A percentile compares a stretch with the other conserved stretches of the same genome.
Evolutionary conservation across 768 basidiomycete species (phyloP).

Genomic region (Russula virescens): DNA sequence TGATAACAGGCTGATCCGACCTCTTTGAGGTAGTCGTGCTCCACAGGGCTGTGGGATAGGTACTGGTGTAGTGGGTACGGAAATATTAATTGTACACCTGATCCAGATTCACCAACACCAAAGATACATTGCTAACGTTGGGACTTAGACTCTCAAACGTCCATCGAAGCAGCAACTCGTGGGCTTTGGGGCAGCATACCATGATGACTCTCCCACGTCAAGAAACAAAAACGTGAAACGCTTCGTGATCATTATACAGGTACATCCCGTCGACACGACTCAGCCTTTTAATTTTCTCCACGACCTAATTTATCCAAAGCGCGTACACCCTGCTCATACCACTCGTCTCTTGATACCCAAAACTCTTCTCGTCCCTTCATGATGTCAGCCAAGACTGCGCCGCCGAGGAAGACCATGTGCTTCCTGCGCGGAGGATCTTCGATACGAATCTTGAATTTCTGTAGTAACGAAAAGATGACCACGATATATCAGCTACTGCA

Average conservation of each 20-base stretch:
- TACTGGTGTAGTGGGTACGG: too few species aligned
- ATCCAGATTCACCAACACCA: too few species aligned
- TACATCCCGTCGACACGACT: neutral
- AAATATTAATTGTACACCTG: too few species aligned
- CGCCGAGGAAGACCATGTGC: constrained; percentile 99
- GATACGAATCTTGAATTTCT: constrained; percentile 99
- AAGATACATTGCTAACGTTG: too few species aligned
- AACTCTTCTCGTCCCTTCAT: constrained; percentile 95
- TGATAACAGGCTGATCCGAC: too few species aligned
- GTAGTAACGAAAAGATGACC: neutral
- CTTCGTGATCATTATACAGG: constrained; percentile 18
- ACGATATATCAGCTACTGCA: neutral
- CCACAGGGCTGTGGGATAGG: too few species aligned
- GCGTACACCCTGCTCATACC: constrained; percentile 83
- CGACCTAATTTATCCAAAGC: constrained; percentile 84
- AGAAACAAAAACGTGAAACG: neutral
- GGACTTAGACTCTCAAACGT: too few species aligned
- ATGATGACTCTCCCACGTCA: neutral
- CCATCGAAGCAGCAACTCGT: too few species aligned
- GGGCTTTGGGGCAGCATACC: too few species aligned
- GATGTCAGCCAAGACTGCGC: constrained; percentile 97
- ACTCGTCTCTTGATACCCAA: constrained; percentile 93
- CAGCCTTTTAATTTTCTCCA: constrained; percentile 36
- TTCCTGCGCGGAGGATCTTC: constrained; percentile 98
- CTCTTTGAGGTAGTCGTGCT: too few species aligned